Conservation (phyloP, 257 asterid species). For the Ophiorrhiza pumila region DNA sequence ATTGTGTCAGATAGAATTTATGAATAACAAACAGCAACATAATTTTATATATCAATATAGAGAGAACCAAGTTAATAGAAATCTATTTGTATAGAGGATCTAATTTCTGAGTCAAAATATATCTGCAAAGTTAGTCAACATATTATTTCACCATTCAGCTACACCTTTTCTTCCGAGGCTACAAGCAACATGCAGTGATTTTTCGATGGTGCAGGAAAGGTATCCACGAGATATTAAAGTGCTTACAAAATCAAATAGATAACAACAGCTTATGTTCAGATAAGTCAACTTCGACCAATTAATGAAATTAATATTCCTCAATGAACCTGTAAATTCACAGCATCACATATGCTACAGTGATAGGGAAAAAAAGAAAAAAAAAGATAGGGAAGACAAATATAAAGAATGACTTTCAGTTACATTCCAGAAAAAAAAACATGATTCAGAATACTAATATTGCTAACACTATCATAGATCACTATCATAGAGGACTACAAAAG, state of each 20-base stretch:
- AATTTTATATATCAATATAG: conserved; percentile 18
- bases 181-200: background rate
- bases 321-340: background rate
- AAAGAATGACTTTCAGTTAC: background rate
- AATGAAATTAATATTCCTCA: background rate
- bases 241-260: background rate
- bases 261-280: background rate
- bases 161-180: background rate
- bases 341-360: background rate
- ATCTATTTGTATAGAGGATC: background rate
- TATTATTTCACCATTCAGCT: background rate
- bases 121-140: background rate
- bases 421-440: background rate
- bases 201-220: background rate
- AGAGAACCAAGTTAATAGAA: background rate
- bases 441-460: background rate
- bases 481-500: background rate
- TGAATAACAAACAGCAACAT: conserved; percentile 9
- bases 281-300: background rate
- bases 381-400: background rate
- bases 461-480: background rate
- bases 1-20: conserved; percentile 15
- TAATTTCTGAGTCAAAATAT: conserved; percentile 11
- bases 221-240: background rate
- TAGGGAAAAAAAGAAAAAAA: too few species aligned